Base-by-base conservation (phyloP, 768 basidiomycete species). In the Lactifluus volemus region DNA sequence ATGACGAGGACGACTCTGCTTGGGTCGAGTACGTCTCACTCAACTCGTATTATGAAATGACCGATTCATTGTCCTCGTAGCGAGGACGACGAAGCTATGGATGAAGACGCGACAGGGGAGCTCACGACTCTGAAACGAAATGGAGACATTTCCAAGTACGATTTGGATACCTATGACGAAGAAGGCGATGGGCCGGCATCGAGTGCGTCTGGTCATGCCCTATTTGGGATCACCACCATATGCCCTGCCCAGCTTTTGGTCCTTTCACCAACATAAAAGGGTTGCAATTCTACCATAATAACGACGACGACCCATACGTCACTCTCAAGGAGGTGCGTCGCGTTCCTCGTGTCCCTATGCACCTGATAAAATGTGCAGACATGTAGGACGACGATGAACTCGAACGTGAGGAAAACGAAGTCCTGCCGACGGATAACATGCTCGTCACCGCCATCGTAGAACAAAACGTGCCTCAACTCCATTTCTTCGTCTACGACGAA, bases 231-330 rank as follows among this genome's bases (percentile, higher is more conserved):
- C 51, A 49, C 61, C 64, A 42, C 39, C 45, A 57, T 70, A 53
- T 53, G 63, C 45, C 25, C 48, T 55, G 49, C 60, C 30, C 64
- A 89, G 88, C 75, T 48, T 70, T 75, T 63, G 88, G 94, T 42
- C 89, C 89, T 17, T 99, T 99, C 75, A 92, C 88, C 72, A 95
- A 92, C 68, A 92, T 98, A 73, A 96, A 97, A 70, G 96, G 95
- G 17, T 76, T 99, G 53, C 88, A 88, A 21, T 96, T 90, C 70
- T 94, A 98, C 73, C 83, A 85, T 54, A 85, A 93, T 67, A 93
- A 94, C 68, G 81, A 89, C 56, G 92, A 98, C 39, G 97, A 99
- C 73, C 97, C 97, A 0, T 98, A 95, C 69, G 89, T 99, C 67
- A 98, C 96, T 0, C 73, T 98, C 42, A 95, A 97, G 80, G 91